Conservation (phyloP, 108 stramenopile genomes). For the Skeletonema potamos region DNA sequence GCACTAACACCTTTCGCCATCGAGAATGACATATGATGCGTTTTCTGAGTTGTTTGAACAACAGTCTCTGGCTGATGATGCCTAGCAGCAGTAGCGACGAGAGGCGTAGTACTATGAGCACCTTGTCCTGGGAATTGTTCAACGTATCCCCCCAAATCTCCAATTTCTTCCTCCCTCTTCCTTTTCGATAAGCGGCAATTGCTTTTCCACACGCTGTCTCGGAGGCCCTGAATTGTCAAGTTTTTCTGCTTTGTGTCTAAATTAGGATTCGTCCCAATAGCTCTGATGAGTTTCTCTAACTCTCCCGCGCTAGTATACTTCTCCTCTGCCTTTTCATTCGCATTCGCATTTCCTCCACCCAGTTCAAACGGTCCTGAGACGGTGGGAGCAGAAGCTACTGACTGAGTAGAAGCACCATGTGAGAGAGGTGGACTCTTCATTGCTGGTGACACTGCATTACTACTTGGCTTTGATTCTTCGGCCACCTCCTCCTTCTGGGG, state of each 20-base stretch:
- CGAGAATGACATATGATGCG: slow-evolving; percentile 33
- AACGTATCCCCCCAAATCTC: slow-evolving; percentile 4
- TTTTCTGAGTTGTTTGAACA: slow-evolving; percentile 6
- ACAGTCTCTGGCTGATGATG: slow-evolving; percentile 3
- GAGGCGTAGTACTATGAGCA: background rate
- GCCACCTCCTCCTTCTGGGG: background rate
- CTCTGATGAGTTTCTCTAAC: slow-evolving; percentile 83
- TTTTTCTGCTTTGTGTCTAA: slow-evolving; percentile 70
- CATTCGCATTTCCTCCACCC: background rate
- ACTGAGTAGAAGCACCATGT: background rate
- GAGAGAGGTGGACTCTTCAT: background rate
- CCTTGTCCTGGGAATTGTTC: slow-evolving; percentile 6
- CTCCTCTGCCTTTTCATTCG: slow-evolving; percentile 13
- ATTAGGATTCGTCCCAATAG: slow-evolving; percentile 75
- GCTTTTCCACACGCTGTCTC: slow-evolving; percentile 82
- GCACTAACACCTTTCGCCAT: slow-evolving; percentile 22
- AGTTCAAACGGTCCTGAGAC: background rate
- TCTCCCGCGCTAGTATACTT: slow-evolving; percentile 70
- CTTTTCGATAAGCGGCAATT: slow-evolving; percentile 58
- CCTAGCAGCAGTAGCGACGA: background rate
- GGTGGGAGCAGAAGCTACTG: slow-evolving; percentile 1
- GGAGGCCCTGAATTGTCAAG: slow-evolving; percentile 82
- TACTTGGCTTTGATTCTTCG: background rate
- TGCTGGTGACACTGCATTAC: background rate
- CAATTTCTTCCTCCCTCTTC: slow-evolving; percentile 39